Evolutionary conservation across 805 yeast species (phyloP).

Genomic region (Candida coleopterorum): DNA sequence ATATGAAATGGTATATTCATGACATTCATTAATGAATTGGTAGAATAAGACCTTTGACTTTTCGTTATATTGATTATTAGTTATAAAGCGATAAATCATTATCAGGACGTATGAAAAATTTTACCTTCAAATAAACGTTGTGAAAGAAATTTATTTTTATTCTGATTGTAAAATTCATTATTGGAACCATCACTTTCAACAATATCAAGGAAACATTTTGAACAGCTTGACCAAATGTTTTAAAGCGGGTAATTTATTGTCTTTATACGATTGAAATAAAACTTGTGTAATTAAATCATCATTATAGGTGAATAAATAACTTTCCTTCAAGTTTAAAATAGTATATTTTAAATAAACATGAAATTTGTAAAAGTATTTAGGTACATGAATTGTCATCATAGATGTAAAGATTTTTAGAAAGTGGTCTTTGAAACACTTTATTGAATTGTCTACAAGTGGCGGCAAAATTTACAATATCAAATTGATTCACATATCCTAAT

Average conservation of each 20-base stretch:
- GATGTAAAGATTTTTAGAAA: neutral
- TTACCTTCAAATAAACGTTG: no score
- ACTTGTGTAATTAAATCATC: neutral
- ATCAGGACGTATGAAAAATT: no score
- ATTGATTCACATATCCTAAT: slow-evolving; percentile 8
- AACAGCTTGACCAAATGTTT: no score
- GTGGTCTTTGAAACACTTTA: neutral
- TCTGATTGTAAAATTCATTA: no score
- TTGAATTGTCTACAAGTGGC: neutral
- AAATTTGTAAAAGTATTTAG: neutral
- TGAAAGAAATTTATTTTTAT: no score
- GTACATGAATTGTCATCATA: neutral
- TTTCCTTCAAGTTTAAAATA: neutral
- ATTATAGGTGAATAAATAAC: neutral
- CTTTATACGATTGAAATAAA: neutral
- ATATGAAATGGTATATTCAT: neutral
- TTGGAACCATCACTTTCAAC: no score
- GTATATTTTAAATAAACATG: neutral
- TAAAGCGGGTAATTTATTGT: no score
- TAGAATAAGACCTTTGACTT: no score
- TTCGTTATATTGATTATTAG: no score
- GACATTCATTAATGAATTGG: no score
- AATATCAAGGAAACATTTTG: no score
- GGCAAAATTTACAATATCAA: slow-evolving; percentile 6
- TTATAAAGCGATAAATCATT: no score